Percentiles rank a stretch among this genome's conserved stretches.
Conservation (phyloP, 2,329 filamentous ascomycete species). For the Plenodomus tracheiphilus region DNA sequence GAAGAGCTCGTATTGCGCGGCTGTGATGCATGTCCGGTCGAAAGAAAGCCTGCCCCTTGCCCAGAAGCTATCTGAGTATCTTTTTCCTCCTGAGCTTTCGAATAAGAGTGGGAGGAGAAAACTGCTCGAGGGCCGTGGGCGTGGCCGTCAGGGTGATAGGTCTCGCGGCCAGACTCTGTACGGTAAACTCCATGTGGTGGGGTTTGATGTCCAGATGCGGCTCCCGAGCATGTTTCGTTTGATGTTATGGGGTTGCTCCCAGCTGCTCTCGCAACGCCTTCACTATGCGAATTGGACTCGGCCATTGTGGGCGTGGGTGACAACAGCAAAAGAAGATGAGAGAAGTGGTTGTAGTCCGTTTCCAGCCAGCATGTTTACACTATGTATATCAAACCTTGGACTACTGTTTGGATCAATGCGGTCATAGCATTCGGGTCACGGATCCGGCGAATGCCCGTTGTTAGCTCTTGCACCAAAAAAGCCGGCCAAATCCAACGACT, state of each 20-base stretch:
- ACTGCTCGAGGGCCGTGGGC: slow-evolving; percentile 6
- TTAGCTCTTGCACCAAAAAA: slow-evolving; percentile 13
- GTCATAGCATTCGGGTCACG: slow-evolving; percentile 10
- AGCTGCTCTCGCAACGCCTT: slow-evolving; percentile 1
- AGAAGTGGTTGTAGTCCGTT: background rate
- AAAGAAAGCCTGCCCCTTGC: background rate
- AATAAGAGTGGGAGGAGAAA: slow-evolving; percentile 7
- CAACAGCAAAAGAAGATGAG: background rate
- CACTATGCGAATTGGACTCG: slow-evolving; percentile 11
- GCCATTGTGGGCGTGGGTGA: slow-evolving; percentile 13
- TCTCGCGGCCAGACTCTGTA: slow-evolving; percentile 34
- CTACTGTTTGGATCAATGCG: slow-evolving; percentile 7
- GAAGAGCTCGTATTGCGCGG: slow-evolving; percentile 2
- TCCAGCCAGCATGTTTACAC: background rate
- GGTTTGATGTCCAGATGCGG: slow-evolving; percentile 4
- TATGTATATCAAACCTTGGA: background rate
- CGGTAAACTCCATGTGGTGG: slow-evolving; percentile 11
- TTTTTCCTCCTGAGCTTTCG: background rate
- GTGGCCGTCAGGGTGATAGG: slow-evolving; percentile 34
- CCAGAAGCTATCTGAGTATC: background rate
- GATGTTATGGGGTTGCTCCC: slow-evolving; percentile 2
- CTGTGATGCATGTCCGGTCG: background rate
- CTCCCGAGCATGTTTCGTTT: background rate
- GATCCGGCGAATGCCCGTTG: slow-evolving; percentile 6
- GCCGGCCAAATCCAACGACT: slow-evolving; percentile 12